Evolutionary conservation across 140 eudicot species (phyloP), one percentile per base, ranked within the genome.

Genomic region (Stevia rebaudiana): DNA sequence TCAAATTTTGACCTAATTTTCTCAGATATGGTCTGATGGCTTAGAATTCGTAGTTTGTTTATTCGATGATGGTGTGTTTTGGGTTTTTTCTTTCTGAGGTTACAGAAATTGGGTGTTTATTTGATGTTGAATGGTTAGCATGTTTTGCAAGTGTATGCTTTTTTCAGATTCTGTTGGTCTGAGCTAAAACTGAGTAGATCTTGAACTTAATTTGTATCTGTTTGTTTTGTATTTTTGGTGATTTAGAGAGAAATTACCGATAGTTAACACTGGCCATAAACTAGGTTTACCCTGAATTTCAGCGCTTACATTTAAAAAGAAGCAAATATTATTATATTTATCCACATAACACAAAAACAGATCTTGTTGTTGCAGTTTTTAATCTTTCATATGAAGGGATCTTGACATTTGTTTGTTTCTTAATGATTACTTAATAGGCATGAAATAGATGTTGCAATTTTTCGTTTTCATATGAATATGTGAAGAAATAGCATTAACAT

Each of bases 1-100:
- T 28, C 33, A 1, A 28, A 28, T 28, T 30, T 51, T 70, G 52
- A 70, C 76, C 76, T 70, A 70, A 61, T 47, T 48, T 50, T 42
- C 5, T 25, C 50, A 46, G 11, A 22, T 36, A 13, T 37, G 19
- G n/a, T 8, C 6, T 30, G 46, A 10, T 24, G 74, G 18, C n/a
- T 33, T 65, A 55, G 48, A 49, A 17, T 16, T 54, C 49, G 44
- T 22, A 11, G 33, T 11, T 48, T 47, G 33, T 12, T 49, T 49
- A 61, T 33, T 49, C 11, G 36, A 65, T 35, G 61, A 52, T 53
- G 44, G 17, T 67, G 19, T 67, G 25, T 53, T 67, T 25, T 36
- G 33, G 16, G 17, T 47, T 22, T 50, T 8, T 49, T 13, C 13
- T 1, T 51, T 16, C 39, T 30, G 41, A 40, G 52, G 23, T 42